A percentile compares a stretch with the other conserved stretches of the same genome.
Evolutionary conservation across 1,284 basidiomycete species (phyloP).

Genomic region (Rhodotorula sp.): DNA sequence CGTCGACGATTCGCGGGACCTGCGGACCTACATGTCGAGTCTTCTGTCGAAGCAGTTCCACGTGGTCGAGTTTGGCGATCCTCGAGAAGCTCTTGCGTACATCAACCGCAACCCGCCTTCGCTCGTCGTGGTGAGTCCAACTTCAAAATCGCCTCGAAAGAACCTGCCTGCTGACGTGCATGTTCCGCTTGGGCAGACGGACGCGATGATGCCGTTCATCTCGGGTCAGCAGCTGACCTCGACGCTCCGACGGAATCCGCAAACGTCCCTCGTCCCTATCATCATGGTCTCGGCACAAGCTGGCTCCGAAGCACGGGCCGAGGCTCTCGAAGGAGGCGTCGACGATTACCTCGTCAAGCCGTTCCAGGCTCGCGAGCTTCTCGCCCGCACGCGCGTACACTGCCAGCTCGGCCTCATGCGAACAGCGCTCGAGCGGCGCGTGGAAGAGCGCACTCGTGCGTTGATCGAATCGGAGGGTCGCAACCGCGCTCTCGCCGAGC

Average conservation of each 20-base stretch:
- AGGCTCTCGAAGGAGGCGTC: constrained; percentile 43
- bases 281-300: constrained; percentile 45
- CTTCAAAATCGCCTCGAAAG: not conserved
- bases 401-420: constrained; percentile 45
- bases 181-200: not conserved
- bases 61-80: constrained; percentile 40
- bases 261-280: constrained; percentile 39
- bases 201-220: constrained; percentile 37
- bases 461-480: constrained; percentile 42
- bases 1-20: constrained; percentile 34
- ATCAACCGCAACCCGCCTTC: constrained; percentile 36
- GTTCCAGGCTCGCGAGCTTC: constrained; percentile 42
- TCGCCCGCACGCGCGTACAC: constrained; percentile 43
- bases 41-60: constrained; percentile 42
- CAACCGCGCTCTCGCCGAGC: constrained; percentile 40
- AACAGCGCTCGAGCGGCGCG: constrained; percentile 42
- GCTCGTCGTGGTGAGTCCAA: constrained; percentile 27
- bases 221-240: constrained; percentile 41
- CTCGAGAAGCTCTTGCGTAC: constrained; percentile 39
- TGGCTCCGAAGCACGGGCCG: constrained; percentile 43
- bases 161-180: not conserved
- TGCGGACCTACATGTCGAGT: constrained; percentile 38
- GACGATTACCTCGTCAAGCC: constrained; percentile 46
- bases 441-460: constrained; percentile 43
- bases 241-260: constrained; percentile 35